Evolutionary conservation across 306 rosid species (phyloP).

Genomic region (Cucurbita maxima): DNA sequence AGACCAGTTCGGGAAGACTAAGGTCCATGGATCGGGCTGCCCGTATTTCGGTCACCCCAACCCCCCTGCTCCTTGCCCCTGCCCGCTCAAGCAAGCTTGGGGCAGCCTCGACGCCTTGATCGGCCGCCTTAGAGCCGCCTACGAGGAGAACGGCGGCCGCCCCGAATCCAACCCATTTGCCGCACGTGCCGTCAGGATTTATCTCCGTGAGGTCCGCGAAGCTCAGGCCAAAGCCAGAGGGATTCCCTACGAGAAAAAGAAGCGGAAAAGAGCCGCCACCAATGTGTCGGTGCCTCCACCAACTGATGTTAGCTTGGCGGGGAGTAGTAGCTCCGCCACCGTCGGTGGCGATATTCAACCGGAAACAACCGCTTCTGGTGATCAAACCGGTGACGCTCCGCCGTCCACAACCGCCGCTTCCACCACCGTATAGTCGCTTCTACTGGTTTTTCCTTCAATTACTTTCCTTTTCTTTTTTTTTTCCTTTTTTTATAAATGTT

Average conservation of each 20-base stretch:
- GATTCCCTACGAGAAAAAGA: constrained; percentile 88
- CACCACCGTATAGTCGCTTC: constrained; percentile 33
- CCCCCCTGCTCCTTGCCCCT: constrained; percentile 82
- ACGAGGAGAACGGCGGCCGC: constrained; percentile 86
- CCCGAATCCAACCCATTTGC: constrained; percentile 86
- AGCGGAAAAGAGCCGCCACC: constrained; percentile 37
- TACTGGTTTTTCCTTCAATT: constrained; percentile 13
- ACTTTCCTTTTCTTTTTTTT: neutral
- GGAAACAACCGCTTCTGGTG: neutral
- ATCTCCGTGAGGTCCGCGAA: constrained; percentile 74
- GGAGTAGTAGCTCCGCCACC: neutral
- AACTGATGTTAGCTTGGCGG: neutral
- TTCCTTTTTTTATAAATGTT: neutral
- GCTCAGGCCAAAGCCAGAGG: constrained; percentile 87
- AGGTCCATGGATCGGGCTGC: constrained; percentile 63
- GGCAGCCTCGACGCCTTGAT: constrained; percentile 84
- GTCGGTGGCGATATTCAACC: neutral
- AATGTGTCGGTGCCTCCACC: constrained; percentile 16
- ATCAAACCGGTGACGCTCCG: neutral
- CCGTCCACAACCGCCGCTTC: constrained; percentile 20
- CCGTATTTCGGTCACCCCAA: constrained; percentile 69
- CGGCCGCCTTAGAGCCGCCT: constrained; percentile 89
- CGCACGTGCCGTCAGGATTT: constrained; percentile 65
- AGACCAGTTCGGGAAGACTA: constrained; percentile 91
- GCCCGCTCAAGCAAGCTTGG: constrained; percentile 81